Evolutionary conservation across 768 basidiomycete genomes (phyloP).

Genomic region (Stropharia rugosoannulata): DNA sequence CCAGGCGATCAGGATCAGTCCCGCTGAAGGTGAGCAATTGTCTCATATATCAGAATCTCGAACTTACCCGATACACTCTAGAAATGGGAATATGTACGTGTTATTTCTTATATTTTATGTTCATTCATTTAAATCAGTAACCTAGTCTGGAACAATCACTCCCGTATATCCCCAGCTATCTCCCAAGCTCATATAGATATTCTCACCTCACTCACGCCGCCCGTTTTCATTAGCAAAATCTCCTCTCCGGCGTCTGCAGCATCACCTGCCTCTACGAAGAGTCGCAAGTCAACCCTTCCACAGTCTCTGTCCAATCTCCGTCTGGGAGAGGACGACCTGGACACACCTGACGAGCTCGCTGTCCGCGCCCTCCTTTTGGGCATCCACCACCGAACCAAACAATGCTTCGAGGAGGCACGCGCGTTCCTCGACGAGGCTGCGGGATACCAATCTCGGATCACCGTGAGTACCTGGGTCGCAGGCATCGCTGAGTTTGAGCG

Average conservation of each 20-base stretch:
- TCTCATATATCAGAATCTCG: not conserved
- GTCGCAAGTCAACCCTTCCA: conserved; percentile 2
- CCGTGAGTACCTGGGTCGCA: conserved; percentile 66
- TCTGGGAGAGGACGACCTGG: conserved; percentile 39
- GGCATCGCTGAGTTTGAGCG: conserved; percentile 70
- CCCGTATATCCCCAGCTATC: conserved; percentile 51
- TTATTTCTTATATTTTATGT: not conserved
- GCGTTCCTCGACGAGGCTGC: conserved; percentile 53
- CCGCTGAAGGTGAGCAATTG: conserved; percentile 58
- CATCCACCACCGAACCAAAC: conserved; percentile 58
- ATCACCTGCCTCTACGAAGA: not conserved
- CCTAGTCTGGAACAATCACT: conserved; percentile 78
- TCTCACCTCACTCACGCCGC: conserved; percentile 48
- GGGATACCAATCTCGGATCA: conserved; percentile 34
- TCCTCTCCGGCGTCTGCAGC: conserved; percentile 4
- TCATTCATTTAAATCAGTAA: not conserved
- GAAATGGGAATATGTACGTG: conserved; percentile 68
- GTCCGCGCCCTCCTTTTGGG: conserved; percentile 70
- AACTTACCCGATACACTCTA: conserved; percentile 18
- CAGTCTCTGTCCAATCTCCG: conserved; percentile 31
- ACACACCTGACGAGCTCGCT: conserved; percentile 71
- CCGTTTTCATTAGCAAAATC: conserved; percentile 2
- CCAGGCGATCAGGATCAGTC: conserved; percentile 60
- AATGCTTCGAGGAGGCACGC: conserved; percentile 43
- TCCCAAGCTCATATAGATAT: conserved; percentile 62